Percentiles rank a stretch among this genome's conserved stretches.
Conservation (phyloP, 1,284 basidiomycete genomes). For the Albatrellus sp. region DNA sequence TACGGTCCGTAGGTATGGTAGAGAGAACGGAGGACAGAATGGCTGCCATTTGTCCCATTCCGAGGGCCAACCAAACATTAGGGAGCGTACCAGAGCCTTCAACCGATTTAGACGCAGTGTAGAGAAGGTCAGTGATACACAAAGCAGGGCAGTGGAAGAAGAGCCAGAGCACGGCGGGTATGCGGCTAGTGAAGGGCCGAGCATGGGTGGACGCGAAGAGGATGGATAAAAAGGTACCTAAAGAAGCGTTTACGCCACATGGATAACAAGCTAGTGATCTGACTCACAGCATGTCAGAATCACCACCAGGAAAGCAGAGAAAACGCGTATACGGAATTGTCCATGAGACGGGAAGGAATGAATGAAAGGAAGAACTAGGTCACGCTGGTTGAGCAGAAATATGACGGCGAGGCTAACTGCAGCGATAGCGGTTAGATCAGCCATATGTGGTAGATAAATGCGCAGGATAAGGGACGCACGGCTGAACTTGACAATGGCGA, state of each 20-base stretch:
- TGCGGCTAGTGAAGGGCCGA: constrained; percentile 6
- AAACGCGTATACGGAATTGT: not conserved
- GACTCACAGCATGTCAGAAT: not conserved
- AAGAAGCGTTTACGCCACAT: not conserved
- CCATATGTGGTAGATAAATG: not conserved
- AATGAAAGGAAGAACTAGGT: not conserved
- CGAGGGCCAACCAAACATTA: constrained; percentile 9
- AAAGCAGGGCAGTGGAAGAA: constrained; percentile 7
- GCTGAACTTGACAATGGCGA: not conserved
- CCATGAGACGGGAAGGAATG: not conserved
- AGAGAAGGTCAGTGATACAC: constrained; percentile 6
- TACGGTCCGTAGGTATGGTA: constrained; percentile 6
- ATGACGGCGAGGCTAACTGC: not conserved
- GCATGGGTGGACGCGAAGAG: constrained; percentile 6
- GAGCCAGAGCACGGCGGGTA: constrained; percentile 10
- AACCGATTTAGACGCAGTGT: constrained; percentile 2
- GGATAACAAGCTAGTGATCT: not conserved
- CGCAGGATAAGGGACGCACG: not conserved
- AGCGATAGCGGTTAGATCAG: not conserved
- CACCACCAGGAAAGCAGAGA: not conserved
- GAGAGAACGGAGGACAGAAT: constrained; percentile 4
- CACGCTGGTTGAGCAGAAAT: not conserved
- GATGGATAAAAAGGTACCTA: constrained; percentile 8
- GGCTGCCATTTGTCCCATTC: constrained; percentile 9
- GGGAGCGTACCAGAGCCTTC: constrained; percentile 4